Percentiles rank a stretch among this genome's conserved stretches.
Evolutionary conservation across 2,329 filamentous ascomycete species (phyloP).

Genomic region (Fusarium sp.): DNA sequence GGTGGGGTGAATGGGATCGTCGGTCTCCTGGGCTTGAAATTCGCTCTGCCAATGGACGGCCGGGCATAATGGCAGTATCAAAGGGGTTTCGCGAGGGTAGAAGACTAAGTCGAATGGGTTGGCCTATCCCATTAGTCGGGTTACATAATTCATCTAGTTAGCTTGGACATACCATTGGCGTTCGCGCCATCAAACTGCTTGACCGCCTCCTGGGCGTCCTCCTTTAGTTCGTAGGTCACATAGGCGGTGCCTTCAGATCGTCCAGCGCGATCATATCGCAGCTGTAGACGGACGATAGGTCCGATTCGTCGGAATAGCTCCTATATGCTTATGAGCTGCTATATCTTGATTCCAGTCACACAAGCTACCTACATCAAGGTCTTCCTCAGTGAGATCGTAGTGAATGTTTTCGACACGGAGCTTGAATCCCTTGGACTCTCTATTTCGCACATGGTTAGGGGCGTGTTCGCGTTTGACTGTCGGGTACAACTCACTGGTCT

Average conservation of each 20-base stretch:
- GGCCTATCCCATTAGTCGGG: slow-evolving; percentile 60
- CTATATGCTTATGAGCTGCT: slow-evolving; percentile 58
- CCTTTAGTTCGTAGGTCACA: slow-evolving; percentile 78
- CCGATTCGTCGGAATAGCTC: slow-evolving; percentile 85
- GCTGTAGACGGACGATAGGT: slow-evolving; percentile 72
- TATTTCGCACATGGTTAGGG: slow-evolving; percentile 43
- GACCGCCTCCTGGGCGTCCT: slow-evolving; percentile 80
- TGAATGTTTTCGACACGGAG: slow-evolving; percentile 90
- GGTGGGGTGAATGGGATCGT: slow-evolving; percentile 68
- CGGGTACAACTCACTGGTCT: slow-evolving; percentile 47
- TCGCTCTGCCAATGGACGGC: slow-evolving; percentile 69
- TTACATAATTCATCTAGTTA: background rate
- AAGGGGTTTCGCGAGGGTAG: slow-evolving; percentile 70
- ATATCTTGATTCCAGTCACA: background rate
- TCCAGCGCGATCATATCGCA: slow-evolving; percentile 88
- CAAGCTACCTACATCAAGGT: slow-evolving; percentile 72
- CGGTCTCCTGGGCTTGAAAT: slow-evolving; percentile 66
- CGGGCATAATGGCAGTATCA: slow-evolving; percentile 65
- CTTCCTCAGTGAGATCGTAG: slow-evolving; percentile 88
- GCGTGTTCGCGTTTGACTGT: slow-evolving; percentile 9
- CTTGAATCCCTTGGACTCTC: slow-evolving; percentile 71
- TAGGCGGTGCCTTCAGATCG: slow-evolving; percentile 87
- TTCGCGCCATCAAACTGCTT: slow-evolving; percentile 89
- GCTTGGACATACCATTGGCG: slow-evolving; percentile 71
- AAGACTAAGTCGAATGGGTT: slow-evolving; percentile 81